Evolutionary conservation across 2,329 filamentous ascomycete species (phyloP).

Genomic region (Coccinonectria pachysandricola): DNA sequence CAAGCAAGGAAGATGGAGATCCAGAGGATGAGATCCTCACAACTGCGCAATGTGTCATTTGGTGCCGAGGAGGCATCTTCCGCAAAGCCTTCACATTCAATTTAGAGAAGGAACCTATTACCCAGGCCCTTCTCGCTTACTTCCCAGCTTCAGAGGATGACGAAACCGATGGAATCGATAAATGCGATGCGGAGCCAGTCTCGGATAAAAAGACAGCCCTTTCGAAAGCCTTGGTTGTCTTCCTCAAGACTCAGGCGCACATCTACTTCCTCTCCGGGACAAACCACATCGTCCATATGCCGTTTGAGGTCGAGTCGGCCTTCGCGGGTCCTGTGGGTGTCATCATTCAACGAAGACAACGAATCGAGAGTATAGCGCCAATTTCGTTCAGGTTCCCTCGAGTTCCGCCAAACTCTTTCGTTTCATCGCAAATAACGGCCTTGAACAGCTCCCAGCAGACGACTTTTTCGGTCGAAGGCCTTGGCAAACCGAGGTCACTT

Average conservation of each 20-base stretch:
- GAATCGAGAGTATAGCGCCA: conserved; percentile 37
- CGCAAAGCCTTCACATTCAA: conserved; percentile 80
- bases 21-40: conserved; percentile 72
- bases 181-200: conserved; percentile 4
- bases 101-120: conserved; percentile 73
- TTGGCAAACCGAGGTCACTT: conserved; percentile 44
- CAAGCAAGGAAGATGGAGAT: conserved; percentile 28
- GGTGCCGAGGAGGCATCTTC: conserved; percentile 78
- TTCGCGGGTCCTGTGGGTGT: conserved; percentile 75
- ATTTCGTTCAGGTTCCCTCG: conserved; percentile 46
- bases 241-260: conserved; percentile 86
- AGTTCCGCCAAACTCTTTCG: conserved; percentile 75
- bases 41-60: conserved; percentile 68
- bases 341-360: conserved; percentile 72
- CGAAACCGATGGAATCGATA: conserved; percentile 4
- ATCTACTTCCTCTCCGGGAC: conserved; percentile 84
- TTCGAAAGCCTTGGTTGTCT: conserved; percentile 71
- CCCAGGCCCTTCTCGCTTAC: conserved; percentile 75
- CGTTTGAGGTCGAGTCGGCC: conserved; percentile 85
- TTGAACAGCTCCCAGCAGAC: conserved; percentile 40
- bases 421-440: conserved; percentile 55
- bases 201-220: conserved; percentile 20
- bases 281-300: conserved; percentile 82
- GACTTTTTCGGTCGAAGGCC: conserved; percentile 46
- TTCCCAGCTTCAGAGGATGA: conserved; percentile 52